These are phyloP conservation scores for Choiromyces venosus DNA, from an alignment of 495 filamentous ascomycete genomes.

Conservation along the genomic window DNA sequence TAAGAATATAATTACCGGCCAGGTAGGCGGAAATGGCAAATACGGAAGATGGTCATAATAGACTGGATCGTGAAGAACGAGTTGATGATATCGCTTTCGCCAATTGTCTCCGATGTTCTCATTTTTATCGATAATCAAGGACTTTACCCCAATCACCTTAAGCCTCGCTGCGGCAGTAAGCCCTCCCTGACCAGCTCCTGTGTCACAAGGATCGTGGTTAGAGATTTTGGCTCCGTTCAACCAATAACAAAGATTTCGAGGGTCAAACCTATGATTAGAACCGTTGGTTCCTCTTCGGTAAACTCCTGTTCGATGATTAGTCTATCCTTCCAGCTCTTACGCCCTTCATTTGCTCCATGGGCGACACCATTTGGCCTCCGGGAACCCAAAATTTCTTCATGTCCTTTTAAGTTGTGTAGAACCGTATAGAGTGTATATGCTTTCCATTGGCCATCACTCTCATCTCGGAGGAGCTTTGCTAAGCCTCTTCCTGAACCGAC, in stretches of 20 bases:
- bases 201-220: constrained; percentile 17
- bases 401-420: constrained; percentile 50
- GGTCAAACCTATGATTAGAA: constrained; percentile 60
- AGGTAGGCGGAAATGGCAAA: constrained; percentile 60
- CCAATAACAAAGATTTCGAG: not conserved
- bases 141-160: constrained; percentile 61
- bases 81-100: constrained; percentile 59
- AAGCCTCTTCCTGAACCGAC: constrained; percentile 56
- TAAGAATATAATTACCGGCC: constrained; percentile 48
- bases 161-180: constrained; percentile 64
- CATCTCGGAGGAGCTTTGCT: constrained; percentile 51
- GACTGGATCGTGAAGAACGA: constrained; percentile 70
- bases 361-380: constrained; percentile 51
- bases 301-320: constrained; percentile 56
- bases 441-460: constrained; percentile 52
- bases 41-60: constrained; percentile 75
- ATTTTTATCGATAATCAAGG: constrained; percentile 63
- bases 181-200: constrained; percentile 53
- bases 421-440: constrained; percentile 61
- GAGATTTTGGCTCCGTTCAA: not conserved
- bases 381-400: constrained; percentile 51
- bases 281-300: constrained; percentile 54
- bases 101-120: constrained; percentile 69
- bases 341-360: constrained; percentile 47
- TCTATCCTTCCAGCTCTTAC: constrained; percentile 62